These are phyloP conservation scores for Myochromella boudieri DNA, from an alignment of 768 basidiomycete species.

Conservation along the genomic window DNA sequence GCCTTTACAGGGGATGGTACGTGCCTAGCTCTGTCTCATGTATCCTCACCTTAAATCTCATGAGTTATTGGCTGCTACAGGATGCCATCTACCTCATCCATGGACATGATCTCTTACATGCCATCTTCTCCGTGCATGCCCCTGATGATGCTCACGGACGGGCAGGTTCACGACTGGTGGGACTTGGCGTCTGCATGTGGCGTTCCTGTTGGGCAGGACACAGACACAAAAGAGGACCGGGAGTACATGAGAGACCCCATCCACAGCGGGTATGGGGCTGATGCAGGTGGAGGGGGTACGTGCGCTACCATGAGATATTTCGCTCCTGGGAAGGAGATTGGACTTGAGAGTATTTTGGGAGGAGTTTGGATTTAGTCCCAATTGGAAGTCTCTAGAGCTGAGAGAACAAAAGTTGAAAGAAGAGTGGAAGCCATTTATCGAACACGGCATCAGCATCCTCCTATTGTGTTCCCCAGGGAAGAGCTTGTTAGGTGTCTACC, in stretches of 20 bases:
- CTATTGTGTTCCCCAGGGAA: no score
- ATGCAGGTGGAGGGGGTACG: constrained; percentile 51
- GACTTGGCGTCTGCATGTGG: no score
- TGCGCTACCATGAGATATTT: constrained; percentile 51
- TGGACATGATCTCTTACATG: no score
- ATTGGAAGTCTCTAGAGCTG: no score
- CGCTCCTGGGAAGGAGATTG: no score
- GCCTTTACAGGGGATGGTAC: constrained; percentile 46
- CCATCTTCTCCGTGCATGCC: constrained; percentile 55
- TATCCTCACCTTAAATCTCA: neutral
- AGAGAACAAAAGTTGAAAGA: no score
- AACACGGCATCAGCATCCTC: no score
- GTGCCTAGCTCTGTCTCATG: neutral
- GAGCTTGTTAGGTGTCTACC: no score
- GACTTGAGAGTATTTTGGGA: constrained; percentile 60
- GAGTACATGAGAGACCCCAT: constrained; percentile 35
- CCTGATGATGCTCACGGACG: no score
- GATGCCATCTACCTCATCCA: constrained; percentile 61
- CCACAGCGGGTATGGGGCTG: constrained; percentile 54
- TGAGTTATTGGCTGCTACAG: constrained; percentile 24
- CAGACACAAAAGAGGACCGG: no score
- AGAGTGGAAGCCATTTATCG: no score
- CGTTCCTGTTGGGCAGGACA: neutral
- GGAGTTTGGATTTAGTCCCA: no score
- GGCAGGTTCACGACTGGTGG: constrained; percentile 68